Evolutionary conservation across 768 basidiomycete genomes (phyloP).

Genomic region (Termitomyces sp.): DNA sequence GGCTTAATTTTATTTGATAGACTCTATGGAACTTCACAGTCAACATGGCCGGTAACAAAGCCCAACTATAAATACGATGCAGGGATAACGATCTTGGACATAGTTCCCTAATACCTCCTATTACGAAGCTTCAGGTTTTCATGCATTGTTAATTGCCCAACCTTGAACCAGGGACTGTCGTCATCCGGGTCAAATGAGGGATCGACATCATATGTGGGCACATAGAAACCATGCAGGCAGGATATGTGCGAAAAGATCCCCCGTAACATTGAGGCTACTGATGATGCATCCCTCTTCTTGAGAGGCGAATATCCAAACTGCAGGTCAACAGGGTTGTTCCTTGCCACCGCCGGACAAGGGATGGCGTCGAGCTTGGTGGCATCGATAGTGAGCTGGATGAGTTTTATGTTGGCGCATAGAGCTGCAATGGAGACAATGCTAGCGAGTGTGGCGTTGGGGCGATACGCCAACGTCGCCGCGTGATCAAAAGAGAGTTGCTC

Average conservation of each 20-base stretch:
- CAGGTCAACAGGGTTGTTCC: not conserved
- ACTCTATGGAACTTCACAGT: not conserved
- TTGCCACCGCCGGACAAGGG: not conserved
- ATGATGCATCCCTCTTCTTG: not conserved
- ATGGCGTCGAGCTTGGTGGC: not conserved
- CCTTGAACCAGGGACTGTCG: not conserved
- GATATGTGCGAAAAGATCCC: not conserved
- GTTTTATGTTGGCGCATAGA: not conserved
- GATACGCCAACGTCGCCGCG: not conserved
- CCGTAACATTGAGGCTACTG: not conserved
- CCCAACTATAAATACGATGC: too few species aligned
- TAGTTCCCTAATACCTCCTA: not conserved
- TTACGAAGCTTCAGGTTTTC: not conserved
- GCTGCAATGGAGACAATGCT: not conserved
- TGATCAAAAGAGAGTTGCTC: not conserved
- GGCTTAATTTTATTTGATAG: constrained; percentile 10
- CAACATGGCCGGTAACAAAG: too few species aligned
- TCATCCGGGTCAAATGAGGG: not conserved
- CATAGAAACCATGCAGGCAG: not conserved
- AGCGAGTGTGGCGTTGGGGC: not conserved
- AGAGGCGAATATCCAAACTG: not conserved
- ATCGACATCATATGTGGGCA: not conserved
- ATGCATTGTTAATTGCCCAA: not conserved
- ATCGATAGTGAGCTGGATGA: not conserved
- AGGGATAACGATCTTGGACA: too few species aligned